phyloP scores from a whole-genome alignment of 129 eudicot species.

The Chrysanthemum makinoi region DNA sequence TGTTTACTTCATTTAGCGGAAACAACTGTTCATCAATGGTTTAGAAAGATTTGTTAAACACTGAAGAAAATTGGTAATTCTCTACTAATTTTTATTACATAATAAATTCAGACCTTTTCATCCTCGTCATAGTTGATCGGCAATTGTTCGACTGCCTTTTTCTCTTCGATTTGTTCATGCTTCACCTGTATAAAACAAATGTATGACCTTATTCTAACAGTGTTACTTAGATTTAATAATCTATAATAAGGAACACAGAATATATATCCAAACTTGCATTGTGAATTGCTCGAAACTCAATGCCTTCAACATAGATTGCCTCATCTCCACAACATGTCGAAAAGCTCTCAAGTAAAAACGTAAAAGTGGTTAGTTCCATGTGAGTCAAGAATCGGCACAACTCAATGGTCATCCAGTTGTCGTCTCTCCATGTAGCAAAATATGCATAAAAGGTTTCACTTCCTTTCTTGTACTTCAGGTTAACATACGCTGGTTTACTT shows the following conservation, averaged over 20 bases:
- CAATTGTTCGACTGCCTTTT: background rate
- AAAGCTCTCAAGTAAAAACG: background rate
- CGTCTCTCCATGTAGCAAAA: slow-evolving; percentile 1
- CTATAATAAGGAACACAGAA: too few relatives aligned
- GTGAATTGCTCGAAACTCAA: slow-evolving; percentile 1
- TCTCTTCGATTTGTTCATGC: too few relatives aligned
- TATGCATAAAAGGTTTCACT: background rate
- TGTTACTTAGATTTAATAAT: background rate
- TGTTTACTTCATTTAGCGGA: too few relatives aligned
- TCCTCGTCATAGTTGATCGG: background rate
- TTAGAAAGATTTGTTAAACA: too few relatives aligned
- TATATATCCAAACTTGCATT: background rate
- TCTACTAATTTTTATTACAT: background rate
- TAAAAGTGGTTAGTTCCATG: background rate
- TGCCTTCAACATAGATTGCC: slow-evolving; percentile 7
- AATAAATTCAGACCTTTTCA: background rate
- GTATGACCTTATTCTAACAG: background rate
- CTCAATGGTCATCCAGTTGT: background rate
- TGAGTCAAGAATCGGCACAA: background rate
- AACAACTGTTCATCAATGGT: background rate
- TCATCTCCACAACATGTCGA: background rate
- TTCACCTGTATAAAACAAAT: background rate
- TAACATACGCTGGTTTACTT: background rate
- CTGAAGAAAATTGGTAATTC: too few relatives aligned
- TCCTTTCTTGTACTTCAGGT: background rate